These are phyloP conservation scores for Rhipidocladum racemiflorum DNA, from an alignment of 176 grass and related monocot genomes.

Conservation along the genomic window DNA sequence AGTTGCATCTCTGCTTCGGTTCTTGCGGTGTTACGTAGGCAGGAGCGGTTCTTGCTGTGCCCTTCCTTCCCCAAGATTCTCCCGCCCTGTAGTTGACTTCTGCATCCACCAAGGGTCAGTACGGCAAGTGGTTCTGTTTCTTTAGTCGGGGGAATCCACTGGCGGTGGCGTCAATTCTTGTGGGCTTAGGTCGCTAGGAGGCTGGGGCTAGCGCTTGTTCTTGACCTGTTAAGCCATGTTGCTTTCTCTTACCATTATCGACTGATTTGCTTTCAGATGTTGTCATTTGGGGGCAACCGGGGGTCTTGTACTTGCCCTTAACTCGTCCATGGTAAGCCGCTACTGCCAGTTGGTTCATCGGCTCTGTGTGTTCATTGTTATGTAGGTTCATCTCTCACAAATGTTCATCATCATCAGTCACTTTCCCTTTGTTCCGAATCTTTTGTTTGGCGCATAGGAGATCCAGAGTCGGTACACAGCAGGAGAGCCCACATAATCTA, in stretches of 20 bases:
- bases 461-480: not conserved
- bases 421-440: not conserved
- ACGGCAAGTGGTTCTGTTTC: not conserved
- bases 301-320: not conserved
- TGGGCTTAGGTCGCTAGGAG: conserved; percentile 1
- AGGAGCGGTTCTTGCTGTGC: not conserved
- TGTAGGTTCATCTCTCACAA: not conserved
- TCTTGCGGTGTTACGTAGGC: not conserved
- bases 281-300: not conserved
- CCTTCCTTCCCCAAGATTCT: not conserved
- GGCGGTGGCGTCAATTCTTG: not conserved
- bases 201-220: not conserved
- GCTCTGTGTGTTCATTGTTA: not conserved
- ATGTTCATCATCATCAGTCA: not conserved
- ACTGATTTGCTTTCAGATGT: not conserved
- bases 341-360: not conserved
- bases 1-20: not conserved
- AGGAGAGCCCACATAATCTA: not conserved
- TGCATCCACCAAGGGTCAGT: not conserved
- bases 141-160: conserved; percentile 2
- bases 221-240: not conserved
- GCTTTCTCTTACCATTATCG: not conserved
- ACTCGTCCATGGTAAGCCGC: not conserved
- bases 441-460: not conserved
- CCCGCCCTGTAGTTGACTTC: not conserved